Evolutionary conservation across 768 basidiomycete species (phyloP).

Genomic region (Psilocybe cyanescens): DNA sequence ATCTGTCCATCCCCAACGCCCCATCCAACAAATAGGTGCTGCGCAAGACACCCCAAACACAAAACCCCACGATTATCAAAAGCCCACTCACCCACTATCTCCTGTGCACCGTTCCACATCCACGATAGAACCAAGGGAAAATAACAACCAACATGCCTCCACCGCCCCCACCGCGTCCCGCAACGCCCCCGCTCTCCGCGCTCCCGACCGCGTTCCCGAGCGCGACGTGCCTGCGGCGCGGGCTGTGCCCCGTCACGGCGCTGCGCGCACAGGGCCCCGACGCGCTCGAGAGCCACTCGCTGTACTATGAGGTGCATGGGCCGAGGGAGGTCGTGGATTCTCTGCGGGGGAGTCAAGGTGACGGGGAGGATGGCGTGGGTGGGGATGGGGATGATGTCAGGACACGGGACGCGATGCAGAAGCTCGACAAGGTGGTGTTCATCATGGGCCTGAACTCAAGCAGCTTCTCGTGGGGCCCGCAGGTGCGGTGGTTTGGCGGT

Average conservation of each 20-base stretch:
- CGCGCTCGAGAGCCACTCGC: slow-evolving; percentile 65
- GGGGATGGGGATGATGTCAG: no score
- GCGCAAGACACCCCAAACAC: no score
- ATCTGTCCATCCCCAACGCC: no score
- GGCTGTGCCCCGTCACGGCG: slow-evolving; percentile 74
- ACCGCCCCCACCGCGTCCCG: not conserved
- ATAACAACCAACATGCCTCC: not conserved
- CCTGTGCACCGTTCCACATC: no score
- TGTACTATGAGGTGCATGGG: slow-evolving; percentile 85
- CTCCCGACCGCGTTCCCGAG: slow-evolving; percentile 60
- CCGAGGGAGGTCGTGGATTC: slow-evolving; percentile 25
- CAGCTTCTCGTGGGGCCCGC: slow-evolving; percentile 64
- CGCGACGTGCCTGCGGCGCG: slow-evolving; percentile 64
- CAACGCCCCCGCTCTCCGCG: not conserved
- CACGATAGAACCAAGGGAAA: no score
- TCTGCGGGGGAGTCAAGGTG: no score
- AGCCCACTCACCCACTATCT: no score
- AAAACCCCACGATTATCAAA: no score
- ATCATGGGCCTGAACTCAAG: slow-evolving; percentile 80
- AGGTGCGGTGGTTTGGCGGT: slow-evolving; percentile 64
- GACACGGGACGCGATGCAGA: slow-evolving; percentile 14
- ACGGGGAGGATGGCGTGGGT: no score
- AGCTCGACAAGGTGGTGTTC: slow-evolving; percentile 58
- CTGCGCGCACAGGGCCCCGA: slow-evolving; percentile 48
- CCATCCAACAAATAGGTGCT: no score